These are phyloP conservation scores for Zhuliangozyma blackwelliae DNA, from an alignment of 1,139 yeast genomes.

Conservation along the genomic window DNA sequence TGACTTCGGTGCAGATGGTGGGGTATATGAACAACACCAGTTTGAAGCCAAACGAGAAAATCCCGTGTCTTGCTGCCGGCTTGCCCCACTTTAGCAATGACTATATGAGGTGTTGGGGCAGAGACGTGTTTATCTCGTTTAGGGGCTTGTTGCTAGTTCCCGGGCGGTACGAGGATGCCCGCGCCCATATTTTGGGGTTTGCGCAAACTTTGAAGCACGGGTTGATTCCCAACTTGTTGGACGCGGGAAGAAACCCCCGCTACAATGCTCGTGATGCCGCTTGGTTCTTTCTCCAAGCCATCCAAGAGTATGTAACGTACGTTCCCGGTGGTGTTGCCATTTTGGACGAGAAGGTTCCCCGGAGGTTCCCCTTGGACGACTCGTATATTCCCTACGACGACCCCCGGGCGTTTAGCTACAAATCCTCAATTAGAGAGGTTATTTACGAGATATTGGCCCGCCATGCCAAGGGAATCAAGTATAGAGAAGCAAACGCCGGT, in stretches of 20 bases:
- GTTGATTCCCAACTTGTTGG: slow-evolving; percentile 85
- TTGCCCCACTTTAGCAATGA: slow-evolving; percentile 88
- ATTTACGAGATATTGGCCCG: slow-evolving; percentile 77
- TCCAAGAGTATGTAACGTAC: slow-evolving; percentile 70
- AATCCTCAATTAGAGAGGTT: slow-evolving; percentile 67
- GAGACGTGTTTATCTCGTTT: slow-evolving; percentile 87
- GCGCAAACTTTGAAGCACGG: slow-evolving; percentile 95
- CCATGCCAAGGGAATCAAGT: slow-evolving; percentile 84
- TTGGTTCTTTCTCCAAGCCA: slow-evolving; percentile 86
- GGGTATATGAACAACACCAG: slow-evolving; percentile 76
- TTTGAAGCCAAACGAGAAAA: slow-evolving; percentile 55
- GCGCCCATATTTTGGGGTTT: slow-evolving; percentile 75
- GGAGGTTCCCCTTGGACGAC: slow-evolving; percentile 91
- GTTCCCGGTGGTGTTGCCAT: slow-evolving; percentile 71
- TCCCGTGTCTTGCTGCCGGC: slow-evolving; percentile 90
- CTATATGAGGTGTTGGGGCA: slow-evolving; percentile 98
- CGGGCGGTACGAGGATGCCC: slow-evolving; percentile 77
- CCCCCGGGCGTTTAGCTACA: slow-evolving; percentile 69
- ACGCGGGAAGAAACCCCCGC: slow-evolving; percentile 90
- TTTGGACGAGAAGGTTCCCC: slow-evolving; percentile 64
- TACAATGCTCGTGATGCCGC: slow-evolving; percentile 97
- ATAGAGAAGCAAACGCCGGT: slow-evolving; percentile 96
- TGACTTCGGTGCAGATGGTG: slow-evolving; percentile 85
- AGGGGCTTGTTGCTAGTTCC: slow-evolving; percentile 79
- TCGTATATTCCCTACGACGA: slow-evolving; percentile 67